Base-by-base conservation (phyloP, 2,329 filamentous ascomycete species). In the Teratosphaeria pseudoeucalypti region DNA sequence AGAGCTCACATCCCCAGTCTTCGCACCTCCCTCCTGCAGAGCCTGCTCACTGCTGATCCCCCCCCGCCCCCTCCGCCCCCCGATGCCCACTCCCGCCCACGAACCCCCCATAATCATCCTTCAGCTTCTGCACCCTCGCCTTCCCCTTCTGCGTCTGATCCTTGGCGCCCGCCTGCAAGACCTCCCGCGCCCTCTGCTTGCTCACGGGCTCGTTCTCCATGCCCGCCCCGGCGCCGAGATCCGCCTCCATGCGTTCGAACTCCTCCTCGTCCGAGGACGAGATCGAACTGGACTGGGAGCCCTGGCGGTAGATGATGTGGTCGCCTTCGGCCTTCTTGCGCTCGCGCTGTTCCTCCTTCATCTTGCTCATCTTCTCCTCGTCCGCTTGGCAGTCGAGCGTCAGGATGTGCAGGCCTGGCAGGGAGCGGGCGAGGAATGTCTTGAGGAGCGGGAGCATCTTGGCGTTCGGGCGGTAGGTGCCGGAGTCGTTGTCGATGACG, bases 401-500 rank as follows among this genome's bases (percentile, higher is more conserved):
- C 0, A 85, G 78, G 54, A 96, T 78, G 57, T 87, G 84, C 0
- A 97, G 76, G 0, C 89, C 90, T 0, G 89, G 89, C 37, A 96
- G 85, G 65, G 92, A 90, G 27, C 73, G 74, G 34, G 85, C 76
- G 2, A 97, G 75, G 70, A 90, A 95, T 11, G 78, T 70, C 57
- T 86, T 85, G 1, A 97, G 78, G 0, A 85, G 72, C 0, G 89
- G 88, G 1, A 97, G 81, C 10, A 89, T 79, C 11, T 85, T 81
- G 59, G 88, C 87, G 69, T 95, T 90, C 0, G 92, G 92, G 0
- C 92, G 84, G 73, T 97, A 97, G 0, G 92, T 97, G 11, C 92
- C 92, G 58, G 86, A 90, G 74, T 96, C 92, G 69, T 97, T 97
- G 77, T 97, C 92, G 69, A 97, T 96, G 64, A 94, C 79, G 9